These are phyloP conservation scores for Kodamaea nitidulidarum DNA, from an alignment of 805 yeast species.

Conservation along the genomic window DNA sequence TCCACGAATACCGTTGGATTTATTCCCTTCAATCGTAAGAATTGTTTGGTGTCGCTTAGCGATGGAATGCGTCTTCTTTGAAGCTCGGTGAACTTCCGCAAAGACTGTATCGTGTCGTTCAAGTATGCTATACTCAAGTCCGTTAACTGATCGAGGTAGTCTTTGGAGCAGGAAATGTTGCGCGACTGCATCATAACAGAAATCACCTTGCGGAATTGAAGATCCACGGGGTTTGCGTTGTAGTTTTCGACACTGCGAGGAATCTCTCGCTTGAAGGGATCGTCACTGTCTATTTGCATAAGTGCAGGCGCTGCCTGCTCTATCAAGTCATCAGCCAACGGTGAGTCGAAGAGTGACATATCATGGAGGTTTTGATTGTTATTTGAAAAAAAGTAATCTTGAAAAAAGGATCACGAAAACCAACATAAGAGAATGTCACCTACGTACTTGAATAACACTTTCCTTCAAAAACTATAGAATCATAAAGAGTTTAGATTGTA, in stretches of 20 bases:
- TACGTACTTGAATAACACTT: too few species aligned
- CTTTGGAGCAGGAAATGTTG: conserved; percentile 20
- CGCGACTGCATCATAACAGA: conserved; percentile 23
- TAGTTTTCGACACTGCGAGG: conserved; percentile 1
- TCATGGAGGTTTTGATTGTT: conserved; percentile 1
- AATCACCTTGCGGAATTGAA: conserved; percentile 26
- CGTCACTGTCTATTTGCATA: background rate
- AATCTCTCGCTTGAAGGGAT: background rate
- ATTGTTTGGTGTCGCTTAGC: conserved; percentile 45
- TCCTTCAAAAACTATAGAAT: background rate
- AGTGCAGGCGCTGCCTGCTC: conserved; percentile 4
- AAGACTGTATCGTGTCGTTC: conserved; percentile 32
- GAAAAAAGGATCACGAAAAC: too few species aligned
- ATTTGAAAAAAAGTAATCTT: background rate
- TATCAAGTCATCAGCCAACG: conserved; percentile 1
- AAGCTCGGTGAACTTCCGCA: conserved; percentile 50
- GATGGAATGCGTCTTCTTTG: conserved; percentile 61
- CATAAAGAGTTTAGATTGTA: too few species aligned
- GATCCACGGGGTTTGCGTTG: conserved; percentile 20
- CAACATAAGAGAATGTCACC: too few species aligned
- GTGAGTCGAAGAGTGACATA: conserved; percentile 2
- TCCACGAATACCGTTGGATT: conserved; percentile 35
- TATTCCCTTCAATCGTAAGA: conserved; percentile 43
- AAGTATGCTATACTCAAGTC: conserved; percentile 29
- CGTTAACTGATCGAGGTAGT: conserved; percentile 27